Base-by-base conservation (phyloP, 2,329 filamentous ascomycete genomes). In the Fusarium pseudoanthophilum region DNA sequence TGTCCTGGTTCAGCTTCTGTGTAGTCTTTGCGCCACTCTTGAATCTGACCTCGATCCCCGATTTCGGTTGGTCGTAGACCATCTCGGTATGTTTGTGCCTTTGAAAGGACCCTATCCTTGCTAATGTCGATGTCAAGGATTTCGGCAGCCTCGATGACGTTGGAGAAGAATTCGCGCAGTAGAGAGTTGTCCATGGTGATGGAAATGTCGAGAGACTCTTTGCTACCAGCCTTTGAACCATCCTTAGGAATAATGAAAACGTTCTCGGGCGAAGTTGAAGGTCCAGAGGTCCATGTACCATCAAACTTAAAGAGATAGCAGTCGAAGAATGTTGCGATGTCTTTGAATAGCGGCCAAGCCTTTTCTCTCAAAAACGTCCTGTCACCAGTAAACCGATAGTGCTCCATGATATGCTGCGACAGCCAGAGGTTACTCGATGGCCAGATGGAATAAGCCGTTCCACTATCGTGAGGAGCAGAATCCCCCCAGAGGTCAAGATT, bases 401-500 rank as follows among this genome's bases (percentile, higher is more conserved):
- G 46, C 46, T 49, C 46, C 46, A 30, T 49, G 28, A 30, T 49
- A 3, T 30, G 46, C 20, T 49, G 46, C 30, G 46, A 49, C 1
- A 49, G 46, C 46, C 46, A 49, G 0, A 49, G 28, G 46, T 49
- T 49, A 1, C 28, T 49, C 0, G 46, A 49, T n/a, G 46, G 46
- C 46, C 46, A 49, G 28, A 49, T 49, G 14, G 46, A 4, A 18
- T 49, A 49, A 30, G 28, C 28, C 0, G 46, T 49, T 3, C 46
- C 46, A n/a, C 46, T 49, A 5, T 49, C 46, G 14, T 49, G 46
- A 49, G 46, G 46, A 8, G 46, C 46, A 2, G 46, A 49, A 13
- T 49, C 46, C 11, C 46, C 46, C 46, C 28, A 49, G 28, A 49
- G 28, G 10, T 49, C 46, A 30, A 49, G 46, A 49, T 49, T 49